Evolutionary conservation across 371 early-diverging fungal genomes (phyloP).

Genomic region (Cokeromyces recurvatus): DNA sequence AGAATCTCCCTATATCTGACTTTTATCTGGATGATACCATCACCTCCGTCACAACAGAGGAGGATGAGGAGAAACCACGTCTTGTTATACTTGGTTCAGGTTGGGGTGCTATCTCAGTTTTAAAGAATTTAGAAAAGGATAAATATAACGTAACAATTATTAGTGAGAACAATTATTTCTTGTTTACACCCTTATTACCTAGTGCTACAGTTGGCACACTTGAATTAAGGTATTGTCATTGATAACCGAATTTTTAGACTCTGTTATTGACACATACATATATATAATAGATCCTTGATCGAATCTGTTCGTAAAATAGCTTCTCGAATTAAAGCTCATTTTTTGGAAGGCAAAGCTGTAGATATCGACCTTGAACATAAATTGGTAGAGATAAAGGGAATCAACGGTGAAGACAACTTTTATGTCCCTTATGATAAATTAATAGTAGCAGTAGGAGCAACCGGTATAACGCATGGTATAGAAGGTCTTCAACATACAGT

Average conservation of each 20-base stretch:
- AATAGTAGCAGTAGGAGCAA: conserved; percentile 81
- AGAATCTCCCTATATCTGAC: conserved; percentile 26
- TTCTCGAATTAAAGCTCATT: conserved; percentile 42
- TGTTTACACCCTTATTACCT: conserved; percentile 83
- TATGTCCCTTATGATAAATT: conserved; percentile 75
- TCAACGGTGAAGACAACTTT: conserved; percentile 29
- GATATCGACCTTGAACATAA: conserved; percentile 69
- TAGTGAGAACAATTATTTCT: conserved; percentile 73
- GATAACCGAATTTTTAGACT: not conserved
- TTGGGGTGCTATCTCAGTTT: conserved; percentile 65
- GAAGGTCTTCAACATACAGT: conserved; percentile 72
- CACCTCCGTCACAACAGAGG: not conserved
- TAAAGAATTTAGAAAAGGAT: conserved; percentile 60
- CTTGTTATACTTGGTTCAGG: conserved; percentile 76
- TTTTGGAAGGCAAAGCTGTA: conserved; percentile 57
- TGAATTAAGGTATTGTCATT: conserved; percentile 56
- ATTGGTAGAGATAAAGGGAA: conserved; percentile 44
- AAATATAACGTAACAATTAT: conserved; percentile 75
- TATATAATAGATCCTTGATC: conserved; percentile 46
- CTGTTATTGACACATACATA: no score
- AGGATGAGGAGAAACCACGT: conserved; percentile 44
- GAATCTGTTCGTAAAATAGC: conserved; percentile 74
- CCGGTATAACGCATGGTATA: conserved; percentile 75
- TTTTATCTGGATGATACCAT: conserved; percentile 28
- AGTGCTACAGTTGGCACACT: conserved; percentile 80